Evolutionary conservation across 1,284 basidiomycete species (phyloP).

Genomic region (Trichosporon coremiiforme): DNA sequence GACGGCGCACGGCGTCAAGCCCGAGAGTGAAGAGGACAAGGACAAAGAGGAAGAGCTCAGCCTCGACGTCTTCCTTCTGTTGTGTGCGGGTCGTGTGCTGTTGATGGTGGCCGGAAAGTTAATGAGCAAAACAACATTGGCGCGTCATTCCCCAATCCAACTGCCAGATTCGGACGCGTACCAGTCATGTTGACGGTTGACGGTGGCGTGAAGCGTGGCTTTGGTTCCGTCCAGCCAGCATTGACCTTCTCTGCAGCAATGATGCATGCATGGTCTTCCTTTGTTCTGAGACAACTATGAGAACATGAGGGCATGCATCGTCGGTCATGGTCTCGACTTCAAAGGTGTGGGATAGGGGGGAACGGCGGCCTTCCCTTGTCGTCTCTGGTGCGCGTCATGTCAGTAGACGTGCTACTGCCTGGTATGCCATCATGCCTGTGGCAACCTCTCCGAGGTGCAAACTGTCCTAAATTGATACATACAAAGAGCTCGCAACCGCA

Average conservation of each 20-base stretch:
- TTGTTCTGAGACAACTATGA: too few relatives aligned
- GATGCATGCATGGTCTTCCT: background rate
- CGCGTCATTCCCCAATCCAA: conserved; percentile 1
- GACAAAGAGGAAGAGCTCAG: background rate
- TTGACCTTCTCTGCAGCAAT: background rate
- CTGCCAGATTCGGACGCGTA: conserved; percentile 1
- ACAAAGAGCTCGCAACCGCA: background rate
- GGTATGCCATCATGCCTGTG: background rate
- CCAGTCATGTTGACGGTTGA: background rate
- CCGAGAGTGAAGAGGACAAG: background rate
- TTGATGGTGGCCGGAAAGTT: background rate
- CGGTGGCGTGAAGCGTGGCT: conserved; percentile 1
- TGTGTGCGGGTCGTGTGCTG: background rate
- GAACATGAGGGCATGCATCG: too few relatives aligned
- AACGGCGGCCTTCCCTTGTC: too few relatives aligned
- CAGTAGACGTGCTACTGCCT: too few relatives aligned
- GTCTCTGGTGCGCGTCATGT: too few relatives aligned
- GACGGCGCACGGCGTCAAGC: background rate
- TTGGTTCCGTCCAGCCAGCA: background rate
- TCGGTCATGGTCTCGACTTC: too few relatives aligned
- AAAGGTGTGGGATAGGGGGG: too few relatives aligned
- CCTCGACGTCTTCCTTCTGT: background rate
- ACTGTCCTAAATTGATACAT: conserved; percentile 5
- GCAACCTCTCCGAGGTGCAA: background rate
- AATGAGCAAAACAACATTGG: conserved; percentile 10